Evolutionary conservation across 139 green algal genomes (phyloP), one percentile per base, ranked within the genome.

Genomic region (Nannochloris sp.): DNA sequence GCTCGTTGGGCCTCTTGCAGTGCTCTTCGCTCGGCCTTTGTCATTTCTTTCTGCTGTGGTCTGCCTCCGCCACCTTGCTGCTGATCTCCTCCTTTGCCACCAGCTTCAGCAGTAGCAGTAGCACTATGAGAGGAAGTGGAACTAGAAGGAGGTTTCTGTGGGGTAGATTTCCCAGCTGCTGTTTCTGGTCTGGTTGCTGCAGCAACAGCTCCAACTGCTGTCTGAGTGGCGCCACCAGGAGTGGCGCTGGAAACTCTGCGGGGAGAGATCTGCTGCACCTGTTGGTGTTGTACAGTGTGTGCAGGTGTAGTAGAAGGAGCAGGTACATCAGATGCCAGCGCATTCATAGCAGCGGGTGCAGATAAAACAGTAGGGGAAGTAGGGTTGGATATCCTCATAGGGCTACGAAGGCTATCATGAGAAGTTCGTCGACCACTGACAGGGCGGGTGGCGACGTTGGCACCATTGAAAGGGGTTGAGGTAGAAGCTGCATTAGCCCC

Each of bases 1-100:
- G 88, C 88, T 1, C 87, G 77, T 70, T 93, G 81, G 53, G 70
- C 83, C 68, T 90, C 88, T 76, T 90, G 89, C 59, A 89, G 60
- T 3, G 83, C 91, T 1, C 82, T 67, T 31, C 87, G 79, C 78
- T 96, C 89, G 25, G 89, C 87, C 48, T 85, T 87, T 2, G 74
- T 88, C 67, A 87, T 79, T 47, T 87, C 71, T 30, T 84, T 78
- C 47, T 73, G 32, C 14, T 47, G 23, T 27, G 25, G 19, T 38
- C 31, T 2, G 3, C 33, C 9, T 6, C 15, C 3, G 10, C 54
- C 54, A 32, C 15, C 23, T 25, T 70, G 15, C 45, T 63, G 44
- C 34, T 38, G n/a, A n/a, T n/a, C n/a, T n/a, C n/a, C 42, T 59
- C 37, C 64, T 47, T 39, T 19, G 32, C 37, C 12, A 48, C 23